A percentile compares a stretch with the other conserved stretches of the same genome.
These are phyloP conservation scores for Penicillium paxilli DNA, from an alignment of 495 filamentous ascomycete genomes.

Conservation along the genomic window DNA sequence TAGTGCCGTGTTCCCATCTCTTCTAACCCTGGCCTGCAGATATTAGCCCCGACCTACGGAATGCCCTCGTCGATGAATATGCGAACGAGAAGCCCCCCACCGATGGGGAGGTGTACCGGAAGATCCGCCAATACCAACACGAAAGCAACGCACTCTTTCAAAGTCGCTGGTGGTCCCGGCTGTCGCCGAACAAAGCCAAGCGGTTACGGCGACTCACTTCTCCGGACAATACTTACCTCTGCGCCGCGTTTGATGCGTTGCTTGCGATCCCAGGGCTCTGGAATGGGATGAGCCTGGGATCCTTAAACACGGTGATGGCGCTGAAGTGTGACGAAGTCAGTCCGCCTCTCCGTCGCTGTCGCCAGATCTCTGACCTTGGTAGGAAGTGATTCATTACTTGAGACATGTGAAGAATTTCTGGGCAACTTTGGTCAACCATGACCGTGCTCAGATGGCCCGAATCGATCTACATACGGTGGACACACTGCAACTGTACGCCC, in stretches of 20 bases:
- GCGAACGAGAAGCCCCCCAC: constrained; percentile 30
- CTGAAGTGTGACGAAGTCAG: constrained; percentile 20
- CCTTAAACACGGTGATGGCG: constrained; percentile 17
- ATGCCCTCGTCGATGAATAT: constrained; percentile 33
- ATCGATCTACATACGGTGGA: constrained; percentile 18
- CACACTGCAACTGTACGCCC: constrained; percentile 13
- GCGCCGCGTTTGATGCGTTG: constrained; percentile 16
- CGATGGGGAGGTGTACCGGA: constrained; percentile 42
- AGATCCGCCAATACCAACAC: constrained; percentile 36
- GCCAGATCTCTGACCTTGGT: neutral
- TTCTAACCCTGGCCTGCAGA: constrained; percentile 9
- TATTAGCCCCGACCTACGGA: constrained; percentile 11
- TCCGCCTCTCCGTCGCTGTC: neutral
- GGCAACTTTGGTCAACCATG: constrained; percentile 12
- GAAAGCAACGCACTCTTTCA: constrained; percentile 23
- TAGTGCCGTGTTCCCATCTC: too few relatives aligned
- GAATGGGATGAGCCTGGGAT: constrained; percentile 11
- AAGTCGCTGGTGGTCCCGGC: constrained; percentile 21
- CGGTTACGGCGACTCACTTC: constrained; percentile 7
- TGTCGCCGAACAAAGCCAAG: constrained; percentile 21
- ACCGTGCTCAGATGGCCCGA: constrained; percentile 12
- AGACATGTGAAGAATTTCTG: constrained; percentile 12
- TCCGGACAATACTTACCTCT: constrained; percentile 3
- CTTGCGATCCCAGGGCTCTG: constrained; percentile 2
- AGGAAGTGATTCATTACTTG: constrained; percentile 24